These are phyloP conservation scores for Cystobasidium slooffiae DNA, from an alignment of 1,284 basidiomycete species.

Conservation along the genomic window DNA sequence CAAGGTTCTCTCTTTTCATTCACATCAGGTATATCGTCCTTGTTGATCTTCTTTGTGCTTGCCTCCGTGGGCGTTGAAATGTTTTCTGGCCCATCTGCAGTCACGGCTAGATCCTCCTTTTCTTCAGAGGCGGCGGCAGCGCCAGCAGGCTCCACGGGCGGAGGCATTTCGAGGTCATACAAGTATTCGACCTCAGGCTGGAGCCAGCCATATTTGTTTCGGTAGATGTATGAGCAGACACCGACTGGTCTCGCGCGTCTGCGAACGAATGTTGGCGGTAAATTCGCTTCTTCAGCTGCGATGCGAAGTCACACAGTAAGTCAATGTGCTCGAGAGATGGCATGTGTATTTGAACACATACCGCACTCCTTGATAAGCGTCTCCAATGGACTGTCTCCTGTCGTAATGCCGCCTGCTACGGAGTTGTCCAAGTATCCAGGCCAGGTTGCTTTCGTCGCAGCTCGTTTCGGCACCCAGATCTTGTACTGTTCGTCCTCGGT, in stretches of 20 bases:
- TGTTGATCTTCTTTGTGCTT: constrained; percentile 2
- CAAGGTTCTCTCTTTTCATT: constrained; percentile 56
- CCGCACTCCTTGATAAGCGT: constrained; percentile 85
- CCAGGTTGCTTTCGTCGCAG: constrained; percentile 79
- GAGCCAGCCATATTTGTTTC: constrained; percentile 73
- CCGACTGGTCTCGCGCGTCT: constrained; percentile 37
- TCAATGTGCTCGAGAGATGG: constrained; percentile 70
- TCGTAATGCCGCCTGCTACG: constrained; percentile 64
- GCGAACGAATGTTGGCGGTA: constrained; percentile 45
- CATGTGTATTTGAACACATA: constrained; percentile 62
- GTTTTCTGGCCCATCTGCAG: neutral
- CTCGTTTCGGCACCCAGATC: constrained; percentile 87
- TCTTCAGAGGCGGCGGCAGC: neutral
- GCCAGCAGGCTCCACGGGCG: constrained; percentile 47
- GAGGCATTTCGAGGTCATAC: constrained; percentile 76
- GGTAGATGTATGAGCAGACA: constrained; percentile 61
- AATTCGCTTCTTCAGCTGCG: constrained; percentile 60
- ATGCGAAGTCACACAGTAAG: constrained; percentile 58
- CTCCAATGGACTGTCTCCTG: constrained; percentile 72
- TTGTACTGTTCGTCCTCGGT: constrained; percentile 51
- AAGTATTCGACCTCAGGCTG: constrained; percentile 75
- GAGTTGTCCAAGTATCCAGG: constrained; percentile 66
- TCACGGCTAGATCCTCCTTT: neutral
- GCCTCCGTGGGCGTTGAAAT: neutral
- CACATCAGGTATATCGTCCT: neutral